Evolutionary conservation across 805 yeast species (phyloP), one percentile per base, ranked within the genome.

Genomic region (Clavispora vitiphila): DNA sequence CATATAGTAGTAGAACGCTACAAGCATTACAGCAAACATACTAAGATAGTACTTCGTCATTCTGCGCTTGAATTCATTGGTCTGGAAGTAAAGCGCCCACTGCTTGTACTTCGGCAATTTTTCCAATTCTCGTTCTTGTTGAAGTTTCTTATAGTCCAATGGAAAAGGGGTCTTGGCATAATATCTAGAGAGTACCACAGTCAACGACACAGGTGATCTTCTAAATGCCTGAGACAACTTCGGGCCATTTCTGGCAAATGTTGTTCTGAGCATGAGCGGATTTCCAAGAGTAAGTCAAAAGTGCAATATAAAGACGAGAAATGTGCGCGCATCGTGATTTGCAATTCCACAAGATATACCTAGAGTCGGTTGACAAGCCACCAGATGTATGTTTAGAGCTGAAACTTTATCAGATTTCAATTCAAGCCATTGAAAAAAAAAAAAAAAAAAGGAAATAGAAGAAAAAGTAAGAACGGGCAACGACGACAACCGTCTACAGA

Each of bases 1-100:
- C 79, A 84, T 81, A 57, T 81, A 80, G 55, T 72, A 73, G 43
- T 77, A 71, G 39, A 87, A 86, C 43, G 81, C 76, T 16, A 75
- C 66, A 22, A 80, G 58, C 54, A 82, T 75, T 8, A 74, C 64
- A 2, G 69, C 68, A 56, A 83, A 83, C 2, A 78, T 74, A n/a
- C 76, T 77, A 32, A 85, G 56, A 47, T 83, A 77, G 56, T 73
- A 78, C 50, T 77, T 76, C 5, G 89, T 81, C 70, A 83, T 70
- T 8, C 56, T 53, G 38, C 74, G 73, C 52, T 74, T 79, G 61
- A 83, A 83, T 40, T 74, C 72, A 40, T 74, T 73, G 2, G 83
- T 72, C 41, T 80, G 59, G 40, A 62, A 56, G 47, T 67, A 67
- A n/a, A 47, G 44, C 4, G 65, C 71, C 69, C 71, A 70, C 39